phyloP scores from a whole-genome alignment of 306 rosid species.

The Fragaria iinumae region DNA sequence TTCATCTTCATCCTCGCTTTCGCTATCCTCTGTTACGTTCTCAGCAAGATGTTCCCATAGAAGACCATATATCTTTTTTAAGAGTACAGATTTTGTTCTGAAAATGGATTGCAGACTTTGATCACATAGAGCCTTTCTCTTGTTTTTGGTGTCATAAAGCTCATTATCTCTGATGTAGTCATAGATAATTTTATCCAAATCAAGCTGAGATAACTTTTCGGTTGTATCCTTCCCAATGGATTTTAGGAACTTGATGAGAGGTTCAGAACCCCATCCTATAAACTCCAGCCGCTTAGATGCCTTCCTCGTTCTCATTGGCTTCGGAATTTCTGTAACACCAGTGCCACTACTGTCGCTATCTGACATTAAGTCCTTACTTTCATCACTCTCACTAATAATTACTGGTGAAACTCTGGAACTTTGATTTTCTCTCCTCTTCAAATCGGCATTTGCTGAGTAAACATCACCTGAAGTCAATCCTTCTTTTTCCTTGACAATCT shows the following conservation, averaged over 20 bases:
- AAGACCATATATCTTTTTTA: conserved; percentile 29
- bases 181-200: conserved; percentile 33
- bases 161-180: conserved; percentile 52
- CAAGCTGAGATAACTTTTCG: conserved; percentile 34
- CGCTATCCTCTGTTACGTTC: conserved; percentile 16
- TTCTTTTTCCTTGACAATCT: conserved; percentile 53
- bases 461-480: conserved; percentile 39
- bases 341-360: conserved; percentile 12
- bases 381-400: conserved; percentile 10
- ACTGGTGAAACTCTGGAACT: neutral
- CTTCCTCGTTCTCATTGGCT: conserved; percentile 23
- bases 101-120: conserved; percentile 47
- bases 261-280: conserved; percentile 62
- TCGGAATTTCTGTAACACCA: conserved; percentile 6
- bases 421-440: conserved; percentile 15
- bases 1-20: conserved; percentile 12
- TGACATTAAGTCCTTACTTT: conserved; percentile 19
- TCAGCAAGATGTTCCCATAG: conserved; percentile 46
- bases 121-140: conserved; percentile 49
- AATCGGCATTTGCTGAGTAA: conserved; percentile 10
- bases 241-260: conserved; percentile 56
- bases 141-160: conserved; percentile 38
- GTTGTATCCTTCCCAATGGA: conserved; percentile 50
- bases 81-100: conserved; percentile 34
- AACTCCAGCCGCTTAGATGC: conserved; percentile 25